Evolutionary conservation across 331 rosid genomes (phyloP).

Genomic region (Quercus tomentella): DNA sequence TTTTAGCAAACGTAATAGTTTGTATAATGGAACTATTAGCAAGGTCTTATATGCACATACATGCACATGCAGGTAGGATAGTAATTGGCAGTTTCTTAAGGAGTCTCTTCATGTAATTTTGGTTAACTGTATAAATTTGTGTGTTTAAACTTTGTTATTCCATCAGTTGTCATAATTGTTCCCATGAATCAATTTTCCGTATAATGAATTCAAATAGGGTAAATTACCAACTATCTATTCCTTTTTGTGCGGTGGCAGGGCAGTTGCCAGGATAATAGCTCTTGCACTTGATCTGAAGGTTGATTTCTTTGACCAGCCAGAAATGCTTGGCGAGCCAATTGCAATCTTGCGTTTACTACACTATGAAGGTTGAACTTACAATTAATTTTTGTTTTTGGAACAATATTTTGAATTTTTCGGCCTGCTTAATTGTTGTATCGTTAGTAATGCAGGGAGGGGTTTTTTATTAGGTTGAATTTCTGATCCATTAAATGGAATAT

Average conservation of each 20-base stretch:
- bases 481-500: conserved; percentile 66
- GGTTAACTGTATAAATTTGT: background rate
- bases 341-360: conserved; percentile 71
- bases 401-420: conserved; percentile 3
- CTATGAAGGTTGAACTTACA: conserved; percentile 60
- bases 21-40: background rate
- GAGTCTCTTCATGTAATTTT: background rate
- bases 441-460: background rate
- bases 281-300: conserved; percentile 74
- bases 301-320: conserved; percentile 61
- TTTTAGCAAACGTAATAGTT: background rate
- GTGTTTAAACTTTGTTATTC: background rate
- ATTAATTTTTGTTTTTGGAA: background rate
- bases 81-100: background rate
- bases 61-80: background rate
- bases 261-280: conserved; percentile 65
- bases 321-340: conserved; percentile 76
- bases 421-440: background rate
- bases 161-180: background rate
- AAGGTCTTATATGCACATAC: background rate
- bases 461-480: conserved; percentile 47
- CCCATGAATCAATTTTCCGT: background rate
- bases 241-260: conserved; percentile 38
- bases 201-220: background rate
- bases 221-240: background rate